A percentile compares a stretch with the other conserved stretches of the same genome.
These are phyloP conservation scores for Ceratocystis alfenasii DNA, from an alignment of 2,329 filamentous ascomycete species.

Conservation along the genomic window DNA sequence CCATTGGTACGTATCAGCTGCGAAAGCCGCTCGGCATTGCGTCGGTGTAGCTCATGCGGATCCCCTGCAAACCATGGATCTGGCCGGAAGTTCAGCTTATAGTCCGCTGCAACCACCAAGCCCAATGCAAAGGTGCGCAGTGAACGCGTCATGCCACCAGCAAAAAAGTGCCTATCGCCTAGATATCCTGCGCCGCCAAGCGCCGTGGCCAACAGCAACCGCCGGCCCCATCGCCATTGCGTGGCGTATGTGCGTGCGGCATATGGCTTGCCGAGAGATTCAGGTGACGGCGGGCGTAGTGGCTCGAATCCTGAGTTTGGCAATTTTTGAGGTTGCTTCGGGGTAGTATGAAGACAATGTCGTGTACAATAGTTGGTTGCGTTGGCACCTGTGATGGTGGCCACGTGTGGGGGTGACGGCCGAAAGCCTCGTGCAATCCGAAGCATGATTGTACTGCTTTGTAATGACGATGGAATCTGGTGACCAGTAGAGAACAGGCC, in stretches of 20 bases:
- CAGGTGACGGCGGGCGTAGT: constrained; percentile 64
- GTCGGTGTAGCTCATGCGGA: constrained; percentile 64
- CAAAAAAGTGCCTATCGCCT: constrained; percentile 63
- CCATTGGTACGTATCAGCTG: constrained; percentile 75
- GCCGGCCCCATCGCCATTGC: constrained; percentile 63
- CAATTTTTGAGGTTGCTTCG: not conserved
- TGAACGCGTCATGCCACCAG: constrained; percentile 65
- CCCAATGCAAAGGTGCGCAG: constrained; percentile 71
- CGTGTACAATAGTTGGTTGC: not conserved
- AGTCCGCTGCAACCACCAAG: constrained; percentile 73
- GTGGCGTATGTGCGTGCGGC: constrained; percentile 33
- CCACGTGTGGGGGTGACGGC: not conserved
- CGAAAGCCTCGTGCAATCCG: not conserved
- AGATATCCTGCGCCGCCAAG: constrained; percentile 52
- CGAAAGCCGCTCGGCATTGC: constrained; percentile 74
- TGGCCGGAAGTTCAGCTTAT: constrained; percentile 89
- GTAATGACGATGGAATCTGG: not conserved
- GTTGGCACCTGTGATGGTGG: not conserved
- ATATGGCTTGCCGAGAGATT: constrained; percentile 60
- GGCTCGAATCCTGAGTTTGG: constrained; percentile 40
- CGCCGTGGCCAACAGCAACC: constrained; percentile 51
- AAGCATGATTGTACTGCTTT: not conserved
- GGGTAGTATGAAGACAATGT: not conserved
- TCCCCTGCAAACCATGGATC: constrained; percentile 62
- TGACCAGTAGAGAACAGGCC: not conserved